Conservation (phyloP, 352 stramenopile species). For the Phytopythium oedochilum region DNA sequence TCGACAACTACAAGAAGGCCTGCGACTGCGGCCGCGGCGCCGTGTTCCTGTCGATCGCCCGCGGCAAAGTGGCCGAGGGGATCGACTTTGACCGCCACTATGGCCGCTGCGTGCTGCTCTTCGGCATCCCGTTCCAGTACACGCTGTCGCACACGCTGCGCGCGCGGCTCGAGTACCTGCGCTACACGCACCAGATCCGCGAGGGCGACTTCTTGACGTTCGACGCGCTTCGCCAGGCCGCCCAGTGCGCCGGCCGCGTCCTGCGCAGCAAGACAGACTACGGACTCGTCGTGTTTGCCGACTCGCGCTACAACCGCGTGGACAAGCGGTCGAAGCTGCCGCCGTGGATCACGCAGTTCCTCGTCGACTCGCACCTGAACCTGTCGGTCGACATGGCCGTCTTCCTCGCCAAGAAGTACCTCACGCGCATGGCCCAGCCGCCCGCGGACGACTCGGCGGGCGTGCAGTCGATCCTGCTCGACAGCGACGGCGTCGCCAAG, state of each 20-base stretch:
- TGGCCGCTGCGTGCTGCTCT: slow-evolving; percentile 96
- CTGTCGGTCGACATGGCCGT: slow-evolving; percentile 96
- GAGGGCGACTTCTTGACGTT: slow-evolving; percentile 98
- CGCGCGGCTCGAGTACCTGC: slow-evolving; percentile 96
- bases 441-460: slow-evolving; percentile 87
- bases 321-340: slow-evolving; percentile 98
- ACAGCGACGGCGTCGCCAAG: slow-evolving; percentile 84
- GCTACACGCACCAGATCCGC: slow-evolving; percentile 90
- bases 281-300: slow-evolving; percentile 97
- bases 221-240: slow-evolving; percentile 96
- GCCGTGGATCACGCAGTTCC: slow-evolving; percentile 98
- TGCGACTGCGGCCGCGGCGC: slow-evolving; percentile 95
- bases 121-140: slow-evolving; percentile 99
- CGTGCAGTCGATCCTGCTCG: slow-evolving; percentile 93
- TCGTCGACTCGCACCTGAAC: slow-evolving; percentile 95
- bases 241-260: slow-evolving; percentile 97
- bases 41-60: slow-evolving; percentile 98
- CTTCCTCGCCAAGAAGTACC: slow-evolving; percentile 93
- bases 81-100: slow-evolving; percentile 99
- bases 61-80: slow-evolving; percentile 98
- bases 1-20: slow-evolving; percentile 98
- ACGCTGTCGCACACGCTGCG: slow-evolving; percentile 92
- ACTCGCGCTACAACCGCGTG: slow-evolving; percentile 96
- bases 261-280: slow-evolving; percentile 99
- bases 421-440: slow-evolving; percentile 95